Conservation (phyloP, 305 asterid species). For the Fraxinus angustifolia region DNA sequence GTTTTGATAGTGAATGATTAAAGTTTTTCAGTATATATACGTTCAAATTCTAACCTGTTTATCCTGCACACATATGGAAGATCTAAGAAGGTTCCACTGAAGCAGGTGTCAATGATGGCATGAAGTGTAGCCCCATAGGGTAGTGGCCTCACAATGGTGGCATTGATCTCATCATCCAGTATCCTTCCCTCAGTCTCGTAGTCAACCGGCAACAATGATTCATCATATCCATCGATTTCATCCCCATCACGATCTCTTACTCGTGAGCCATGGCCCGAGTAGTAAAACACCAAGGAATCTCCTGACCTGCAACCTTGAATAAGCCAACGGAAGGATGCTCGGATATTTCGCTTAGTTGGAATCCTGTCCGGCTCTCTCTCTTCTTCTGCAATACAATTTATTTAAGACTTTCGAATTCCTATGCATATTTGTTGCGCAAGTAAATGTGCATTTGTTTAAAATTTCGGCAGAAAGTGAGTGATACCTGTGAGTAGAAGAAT, state of each 20-base stretch:
- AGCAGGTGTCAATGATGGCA: conserved; percentile 72
- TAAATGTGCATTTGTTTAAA: not conserved
- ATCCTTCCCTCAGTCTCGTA: conserved; percentile 64
- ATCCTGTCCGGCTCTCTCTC: conserved; percentile 31
- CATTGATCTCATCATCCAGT: conserved; percentile 72
- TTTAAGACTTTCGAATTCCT: not conserved
- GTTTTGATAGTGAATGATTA: not conserved
- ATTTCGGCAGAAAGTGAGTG: not conserved
- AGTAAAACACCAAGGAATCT: conserved; percentile 76
- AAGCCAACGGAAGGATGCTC: conserved; percentile 64
- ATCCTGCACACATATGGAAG: conserved; percentile 58
- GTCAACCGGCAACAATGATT: conserved; percentile 66
- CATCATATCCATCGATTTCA: conserved; percentile 72
- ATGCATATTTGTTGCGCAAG: not conserved
- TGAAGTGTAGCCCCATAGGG: conserved; percentile 64
- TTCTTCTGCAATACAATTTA: conserved; percentile 50
- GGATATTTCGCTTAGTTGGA: conserved; percentile 67
- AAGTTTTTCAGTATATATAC: not conserved
- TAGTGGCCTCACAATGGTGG: conserved; percentile 68
- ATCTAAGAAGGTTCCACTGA: conserved; percentile 71
- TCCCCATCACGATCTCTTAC: conserved; percentile 55
- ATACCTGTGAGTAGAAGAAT: conserved; percentile 65
- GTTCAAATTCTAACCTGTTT: conserved; percentile 38
- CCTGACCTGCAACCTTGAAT: conserved; percentile 55
- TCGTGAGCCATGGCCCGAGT: conserved; percentile 70